Evolutionary conservation across 2,329 filamentous ascomycete genomes (phyloP).

Genomic region (Fusarium domesticum): DNA sequence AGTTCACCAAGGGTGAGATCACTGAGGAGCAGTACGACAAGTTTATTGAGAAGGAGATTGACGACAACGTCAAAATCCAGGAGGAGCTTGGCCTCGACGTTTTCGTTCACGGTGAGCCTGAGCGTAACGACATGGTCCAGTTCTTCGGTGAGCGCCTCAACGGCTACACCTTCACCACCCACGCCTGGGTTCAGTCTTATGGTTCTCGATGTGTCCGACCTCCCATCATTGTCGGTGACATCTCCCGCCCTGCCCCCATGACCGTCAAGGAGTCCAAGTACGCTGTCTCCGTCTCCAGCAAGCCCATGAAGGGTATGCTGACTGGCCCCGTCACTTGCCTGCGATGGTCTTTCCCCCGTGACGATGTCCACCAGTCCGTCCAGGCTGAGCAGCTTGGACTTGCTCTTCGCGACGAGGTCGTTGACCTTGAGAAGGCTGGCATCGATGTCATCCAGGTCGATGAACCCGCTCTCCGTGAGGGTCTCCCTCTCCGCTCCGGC

Average conservation of each 20-base stretch:
- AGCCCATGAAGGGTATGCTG: conserved; percentile 99
- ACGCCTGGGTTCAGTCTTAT: conserved; percentile 98
- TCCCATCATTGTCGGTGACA: conserved; percentile 97
- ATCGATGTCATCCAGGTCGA: conserved; percentile 99
- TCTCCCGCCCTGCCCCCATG: conserved; percentile 95
- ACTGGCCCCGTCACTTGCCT: conserved; percentile 98
- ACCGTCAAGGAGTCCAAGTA: conserved; percentile 99
- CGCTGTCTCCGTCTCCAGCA: conserved; percentile 90
- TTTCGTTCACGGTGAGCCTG: conserved; percentile 96
- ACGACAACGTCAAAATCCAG: conserved; percentile 92
- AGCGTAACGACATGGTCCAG: conserved; percentile 99
- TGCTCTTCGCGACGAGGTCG: conserved; percentile 95
- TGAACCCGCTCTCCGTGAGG: conserved; percentile 97
- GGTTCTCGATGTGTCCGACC: conserved; percentile 97
- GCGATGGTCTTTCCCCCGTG: conserved; percentile 99
- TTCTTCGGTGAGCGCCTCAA: conserved; percentile 98
- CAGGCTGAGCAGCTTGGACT: conserved; percentile 98
- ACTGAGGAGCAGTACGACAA: conserved; percentile 89
- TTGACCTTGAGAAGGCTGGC: conserved; percentile 95
- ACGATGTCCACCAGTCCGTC: conserved; percentile 97
- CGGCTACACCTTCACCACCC: conserved; percentile 97
- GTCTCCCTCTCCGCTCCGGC: conserved; percentile 92
- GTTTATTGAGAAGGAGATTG: conserved; percentile 99
- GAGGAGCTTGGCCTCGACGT: conserved; percentile 97
- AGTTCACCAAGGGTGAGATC: conserved; percentile 99